Percentiles rank a stretch among this genome's conserved stretches.
These are phyloP conservation scores for Thyridium curvatum DNA, from an alignment of 2,329 filamentous ascomycete genomes.

Conservation along the genomic window DNA sequence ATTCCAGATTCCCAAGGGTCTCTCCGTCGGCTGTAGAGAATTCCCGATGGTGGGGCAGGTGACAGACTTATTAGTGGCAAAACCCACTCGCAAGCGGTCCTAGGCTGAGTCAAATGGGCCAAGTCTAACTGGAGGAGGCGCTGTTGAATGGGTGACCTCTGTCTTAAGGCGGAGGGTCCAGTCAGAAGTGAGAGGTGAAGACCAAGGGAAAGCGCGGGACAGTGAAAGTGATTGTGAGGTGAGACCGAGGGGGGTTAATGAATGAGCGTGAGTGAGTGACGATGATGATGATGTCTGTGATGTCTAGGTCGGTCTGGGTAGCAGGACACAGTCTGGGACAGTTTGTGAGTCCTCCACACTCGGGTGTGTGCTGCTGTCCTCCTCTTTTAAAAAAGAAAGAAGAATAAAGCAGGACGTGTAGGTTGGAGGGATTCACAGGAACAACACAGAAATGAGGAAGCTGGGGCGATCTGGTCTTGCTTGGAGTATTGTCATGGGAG, in stretches of 20 bases:
- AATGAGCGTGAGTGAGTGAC: neutral
- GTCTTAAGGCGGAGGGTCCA: neutral
- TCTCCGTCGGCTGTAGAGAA: slow-evolving; percentile 7
- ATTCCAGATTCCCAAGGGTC: slow-evolving; percentile 8
- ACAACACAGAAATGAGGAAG: too few species aligned
- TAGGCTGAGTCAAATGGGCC: slow-evolving; percentile 2
- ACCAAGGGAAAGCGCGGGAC: neutral
- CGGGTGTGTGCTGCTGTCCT: too few species aligned
- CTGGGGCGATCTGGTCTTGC: too few species aligned
- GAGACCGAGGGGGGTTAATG: neutral
- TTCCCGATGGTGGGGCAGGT: slow-evolving; percentile 12
- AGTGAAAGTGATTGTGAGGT: neutral
- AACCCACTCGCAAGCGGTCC: slow-evolving; percentile 2
- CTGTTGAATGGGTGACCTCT: neutral
- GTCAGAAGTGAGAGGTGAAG: neutral
- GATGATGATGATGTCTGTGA: too few species aligned
- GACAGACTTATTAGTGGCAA: slow-evolving; percentile 12
- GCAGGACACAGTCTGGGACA: too few species aligned
- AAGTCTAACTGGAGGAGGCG: neutral
- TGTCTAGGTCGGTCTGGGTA: too few species aligned
- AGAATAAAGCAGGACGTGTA: too few species aligned
- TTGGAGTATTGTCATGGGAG: too few species aligned
- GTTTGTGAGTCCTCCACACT: too few species aligned
- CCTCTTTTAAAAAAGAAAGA: too few species aligned
- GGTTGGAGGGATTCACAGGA: too few species aligned